Percentiles rank a stretch among this genome's conserved stretches.
These are phyloP conservation scores for Sporothrix inflata DNA, from an alignment of 2,329 filamentous ascomycete species.

Conservation along the genomic window DNA sequence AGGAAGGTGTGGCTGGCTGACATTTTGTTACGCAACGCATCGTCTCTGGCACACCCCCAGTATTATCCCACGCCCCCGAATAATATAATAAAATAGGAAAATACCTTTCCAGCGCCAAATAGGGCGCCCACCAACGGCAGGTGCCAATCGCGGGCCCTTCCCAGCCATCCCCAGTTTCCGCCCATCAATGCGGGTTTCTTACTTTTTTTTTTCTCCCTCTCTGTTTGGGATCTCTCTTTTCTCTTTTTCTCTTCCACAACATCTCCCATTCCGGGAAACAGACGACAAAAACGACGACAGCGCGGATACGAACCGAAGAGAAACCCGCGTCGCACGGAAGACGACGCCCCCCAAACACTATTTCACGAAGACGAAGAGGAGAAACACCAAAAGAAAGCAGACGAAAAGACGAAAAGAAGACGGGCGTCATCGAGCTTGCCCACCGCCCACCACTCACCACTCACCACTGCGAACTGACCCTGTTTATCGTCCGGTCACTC, in stretches of 20 bases:
- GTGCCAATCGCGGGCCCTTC: constrained; percentile 27
- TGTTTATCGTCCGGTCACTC: neutral
- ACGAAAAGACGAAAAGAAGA: constrained; percentile 15
- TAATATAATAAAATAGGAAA: constrained; percentile 3
- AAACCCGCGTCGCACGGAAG: constrained; percentile 21
- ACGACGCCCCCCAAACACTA: neutral
- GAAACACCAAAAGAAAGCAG: constrained; percentile 2
- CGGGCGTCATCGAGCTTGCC: constrained; percentile 19
- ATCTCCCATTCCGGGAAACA: constrained; percentile 23
- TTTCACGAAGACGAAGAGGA: neutral
- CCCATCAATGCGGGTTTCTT: constrained; percentile 15
- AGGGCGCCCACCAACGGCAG: constrained; percentile 9
- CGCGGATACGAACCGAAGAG: constrained; percentile 14
- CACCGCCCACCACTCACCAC: neutral
- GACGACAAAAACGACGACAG: constrained; percentile 14
- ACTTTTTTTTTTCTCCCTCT: constrained; percentile 19
- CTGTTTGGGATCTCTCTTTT: constrained; percentile 12
- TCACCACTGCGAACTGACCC: neutral
- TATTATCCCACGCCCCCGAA: neutral
- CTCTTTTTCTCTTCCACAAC: neutral
- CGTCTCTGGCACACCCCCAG: neutral
- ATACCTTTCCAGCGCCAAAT: neutral
- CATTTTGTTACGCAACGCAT: neutral
- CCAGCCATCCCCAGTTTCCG: constrained; percentile 28
- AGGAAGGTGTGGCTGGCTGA: neutral